Percentiles rank a stretch among this genome's conserved stretches.
Conservation (phyloP, 495 filamentous ascomycete genomes). For the Zalerion maritima region DNA sequence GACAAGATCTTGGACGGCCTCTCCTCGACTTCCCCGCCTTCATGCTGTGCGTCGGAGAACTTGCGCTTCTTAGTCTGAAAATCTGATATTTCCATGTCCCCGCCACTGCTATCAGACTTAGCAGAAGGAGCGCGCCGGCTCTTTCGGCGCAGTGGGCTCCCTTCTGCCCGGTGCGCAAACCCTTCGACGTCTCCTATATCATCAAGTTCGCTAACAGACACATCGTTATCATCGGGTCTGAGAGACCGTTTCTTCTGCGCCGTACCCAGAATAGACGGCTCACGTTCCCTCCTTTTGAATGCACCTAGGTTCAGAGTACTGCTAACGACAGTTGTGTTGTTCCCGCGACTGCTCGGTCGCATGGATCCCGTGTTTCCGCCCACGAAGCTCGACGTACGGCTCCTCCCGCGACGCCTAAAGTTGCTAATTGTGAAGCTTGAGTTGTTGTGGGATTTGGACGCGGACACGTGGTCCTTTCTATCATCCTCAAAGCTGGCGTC, state of each 20-base stretch:
- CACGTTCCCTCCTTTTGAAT: slow-evolving; percentile 29
- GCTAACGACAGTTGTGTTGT: slow-evolving; percentile 28
- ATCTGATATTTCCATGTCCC: slow-evolving; percentile 13
- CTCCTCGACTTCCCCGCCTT: neutral
- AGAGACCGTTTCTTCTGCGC: slow-evolving; percentile 19
- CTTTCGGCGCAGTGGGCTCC: too few species aligned
- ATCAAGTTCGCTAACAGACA: too few species aligned
- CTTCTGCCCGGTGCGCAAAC: too few species aligned
- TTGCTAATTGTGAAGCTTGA: too few species aligned
- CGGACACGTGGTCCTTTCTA: slow-evolving; percentile 10
- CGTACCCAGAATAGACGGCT: slow-evolving; percentile 33
- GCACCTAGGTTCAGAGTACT: slow-evolving; percentile 29
- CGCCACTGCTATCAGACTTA: slow-evolving; percentile 10
- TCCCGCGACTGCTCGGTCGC: slow-evolving; percentile 32
- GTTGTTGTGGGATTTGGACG: too few species aligned
- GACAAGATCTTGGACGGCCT: slow-evolving; percentile 12
- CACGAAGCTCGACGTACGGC: slow-evolving; percentile 31
- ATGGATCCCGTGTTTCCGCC: slow-evolving; percentile 28
- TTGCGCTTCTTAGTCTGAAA: slow-evolving; percentile 13
- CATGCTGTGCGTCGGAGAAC: slow-evolving; percentile 2
- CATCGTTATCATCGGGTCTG: slow-evolving; percentile 15
- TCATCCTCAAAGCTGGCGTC: slow-evolving; percentile 26
- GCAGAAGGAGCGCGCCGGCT: slow-evolving; percentile 6
- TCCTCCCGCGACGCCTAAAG: too few species aligned
- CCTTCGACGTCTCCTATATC: too few species aligned